Percentiles rank a stretch among this genome's conserved stretches.
Conservation (phyloP, 2,329 filamentous ascomycete species). For the Didymella arachidicola region DNA sequence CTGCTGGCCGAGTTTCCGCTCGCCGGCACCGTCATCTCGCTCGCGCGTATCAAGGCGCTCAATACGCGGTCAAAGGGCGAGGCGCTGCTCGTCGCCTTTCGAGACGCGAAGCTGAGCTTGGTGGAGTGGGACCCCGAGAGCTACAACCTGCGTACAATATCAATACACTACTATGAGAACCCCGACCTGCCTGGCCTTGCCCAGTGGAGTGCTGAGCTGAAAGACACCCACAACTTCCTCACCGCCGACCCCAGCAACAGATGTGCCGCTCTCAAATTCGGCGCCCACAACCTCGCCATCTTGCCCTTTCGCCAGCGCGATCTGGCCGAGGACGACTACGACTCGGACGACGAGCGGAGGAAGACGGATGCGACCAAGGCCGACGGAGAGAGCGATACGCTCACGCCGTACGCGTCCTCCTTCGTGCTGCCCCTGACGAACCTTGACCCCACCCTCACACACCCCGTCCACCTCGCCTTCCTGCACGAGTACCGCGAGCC, state of each 20-base stretch:
- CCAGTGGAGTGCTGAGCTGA: conserved; percentile 80
- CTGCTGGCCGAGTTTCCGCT: conserved; percentile 85
- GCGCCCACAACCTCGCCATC: conserved; percentile 86
- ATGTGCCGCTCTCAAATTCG: conserved; percentile 95
- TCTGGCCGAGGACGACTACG: conserved; percentile 90
- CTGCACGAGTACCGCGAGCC: conserved; percentile 97
- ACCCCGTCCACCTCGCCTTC: conserved; percentile 91
- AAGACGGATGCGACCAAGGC: conserved; percentile 32
- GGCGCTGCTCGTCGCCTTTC: conserved; percentile 81
- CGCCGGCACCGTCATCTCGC: conserved; percentile 81
- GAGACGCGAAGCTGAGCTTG: conserved; percentile 91
- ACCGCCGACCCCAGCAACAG: conserved; percentile 89
- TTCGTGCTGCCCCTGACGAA: conserved; percentile 92
- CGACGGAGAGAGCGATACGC: conserved; percentile 46
- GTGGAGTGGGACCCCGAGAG: conserved; percentile 91
- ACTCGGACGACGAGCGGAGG: conserved; percentile 72
- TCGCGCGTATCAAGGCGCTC: conserved; percentile 77
- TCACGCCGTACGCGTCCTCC: conserved; percentile 83
- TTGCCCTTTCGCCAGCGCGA: conserved; percentile 89
- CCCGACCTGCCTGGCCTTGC: conserved; percentile 79
- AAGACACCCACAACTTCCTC: conserved; percentile 79
- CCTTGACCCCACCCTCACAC: conserved; percentile 84
- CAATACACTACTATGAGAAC: conserved; percentile 97
- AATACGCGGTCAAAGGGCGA: conserved; percentile 82
- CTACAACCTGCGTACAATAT: conserved; percentile 82